These are phyloP conservation scores for Ambrosia artemisiifolia DNA, from an alignment of 129 eudicot genomes.

Conservation along the genomic window DNA sequence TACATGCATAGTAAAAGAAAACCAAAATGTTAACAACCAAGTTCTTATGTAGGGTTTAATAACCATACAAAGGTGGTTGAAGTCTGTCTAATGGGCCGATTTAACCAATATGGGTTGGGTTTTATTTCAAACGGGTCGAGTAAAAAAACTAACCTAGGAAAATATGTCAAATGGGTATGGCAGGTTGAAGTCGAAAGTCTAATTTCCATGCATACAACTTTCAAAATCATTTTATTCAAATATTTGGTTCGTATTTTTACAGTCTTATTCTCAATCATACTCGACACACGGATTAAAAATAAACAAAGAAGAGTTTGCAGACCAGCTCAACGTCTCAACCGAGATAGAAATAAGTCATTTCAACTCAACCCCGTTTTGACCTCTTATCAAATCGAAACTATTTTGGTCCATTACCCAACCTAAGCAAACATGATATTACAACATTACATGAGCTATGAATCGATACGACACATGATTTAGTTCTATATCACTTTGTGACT, in stretches of 20 bases:
- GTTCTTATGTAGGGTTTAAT: not conserved
- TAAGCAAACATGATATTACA: no score
- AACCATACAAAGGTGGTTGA: no score
- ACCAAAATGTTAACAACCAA: slow-evolving; percentile 9
- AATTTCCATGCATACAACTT: not conserved
- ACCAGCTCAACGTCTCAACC: not conserved
- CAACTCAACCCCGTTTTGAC: no score
- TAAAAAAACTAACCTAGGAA: no score
- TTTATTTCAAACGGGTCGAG: not conserved
- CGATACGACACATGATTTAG: no score
- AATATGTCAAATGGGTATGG: no score
- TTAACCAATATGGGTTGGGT: not conserved
- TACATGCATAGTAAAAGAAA: slow-evolving; percentile 32
- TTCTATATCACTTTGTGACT: no score
- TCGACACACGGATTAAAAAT: not conserved
- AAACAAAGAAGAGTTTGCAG: not conserved
- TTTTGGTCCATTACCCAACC: no score
- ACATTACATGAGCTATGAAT: no score
- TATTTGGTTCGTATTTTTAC: not conserved
- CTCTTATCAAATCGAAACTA: no score
- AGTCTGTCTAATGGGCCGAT: slow-evolving; percentile 3
- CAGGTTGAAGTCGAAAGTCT: not conserved
- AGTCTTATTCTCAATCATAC: not conserved
- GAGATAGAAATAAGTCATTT: no score
- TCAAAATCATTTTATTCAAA: not conserved